Evolutionary conservation across 1,284 basidiomycete genomes (phyloP).

Genomic region (Takashimella koratensis): DNA sequence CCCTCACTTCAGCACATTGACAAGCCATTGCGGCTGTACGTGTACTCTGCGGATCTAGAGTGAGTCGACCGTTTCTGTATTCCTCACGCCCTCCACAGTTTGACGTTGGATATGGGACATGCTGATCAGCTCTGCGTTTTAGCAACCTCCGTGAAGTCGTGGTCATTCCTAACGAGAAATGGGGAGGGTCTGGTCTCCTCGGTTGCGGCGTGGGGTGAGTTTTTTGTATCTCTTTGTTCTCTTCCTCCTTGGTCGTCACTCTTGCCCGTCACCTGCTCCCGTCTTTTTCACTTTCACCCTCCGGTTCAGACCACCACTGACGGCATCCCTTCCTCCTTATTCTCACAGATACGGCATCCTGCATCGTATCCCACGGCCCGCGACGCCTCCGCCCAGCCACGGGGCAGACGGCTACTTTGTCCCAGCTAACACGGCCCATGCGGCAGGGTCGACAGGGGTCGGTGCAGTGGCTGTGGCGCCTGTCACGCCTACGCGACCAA

Average conservation of each 20-base stretch:
- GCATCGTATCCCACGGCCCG: slow-evolving; percentile 73
- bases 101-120: too few relatives aligned
- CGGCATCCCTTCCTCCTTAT: too few relatives aligned
- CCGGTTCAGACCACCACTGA: not conserved
- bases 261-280: not conserved
- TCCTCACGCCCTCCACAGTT: too few relatives aligned
- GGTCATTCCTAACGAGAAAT: slow-evolving; percentile 86
- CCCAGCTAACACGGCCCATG: not conserved
- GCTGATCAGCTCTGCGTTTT: too few relatives aligned
- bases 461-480: not conserved
- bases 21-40: slow-evolving; percentile 86
- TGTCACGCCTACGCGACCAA: not conserved
- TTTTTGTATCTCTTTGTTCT: not conserved
- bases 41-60: slow-evolving; percentile 98
- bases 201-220: slow-evolving; percentile 87
- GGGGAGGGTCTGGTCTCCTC: slow-evolving; percentile 90
- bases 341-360: slow-evolving; percentile 66
- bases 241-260: too few relatives aligned
- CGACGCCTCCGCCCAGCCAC: slow-evolving; percentile 25
- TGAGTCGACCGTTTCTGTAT: slow-evolving; percentile 59
- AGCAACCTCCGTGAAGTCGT: slow-evolving; percentile 89
- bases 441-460: not conserved
- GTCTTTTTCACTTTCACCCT: not conserved
- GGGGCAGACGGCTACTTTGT: slow-evolving; percentile 26
- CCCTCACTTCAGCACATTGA: slow-evolving; percentile 68